Percentiles rank a stretch among this genome's conserved stretches.
These are phyloP conservation scores for Cryphonectria naterciae DNA, from an alignment of 2,329 filamentous ascomycete genomes.

Conservation along the genomic window DNA sequence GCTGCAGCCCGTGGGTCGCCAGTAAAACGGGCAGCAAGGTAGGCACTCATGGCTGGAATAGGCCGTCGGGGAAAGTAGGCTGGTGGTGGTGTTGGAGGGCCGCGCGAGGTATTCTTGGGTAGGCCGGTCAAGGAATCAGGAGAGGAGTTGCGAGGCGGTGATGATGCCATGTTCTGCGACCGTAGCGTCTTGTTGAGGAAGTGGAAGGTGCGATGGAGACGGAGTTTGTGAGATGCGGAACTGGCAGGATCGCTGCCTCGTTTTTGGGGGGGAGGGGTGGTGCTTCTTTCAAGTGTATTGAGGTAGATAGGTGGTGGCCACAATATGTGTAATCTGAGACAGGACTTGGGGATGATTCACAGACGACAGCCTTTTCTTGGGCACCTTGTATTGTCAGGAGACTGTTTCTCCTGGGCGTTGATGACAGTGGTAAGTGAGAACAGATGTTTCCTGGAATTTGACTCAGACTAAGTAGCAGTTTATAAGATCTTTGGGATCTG, in stretches of 20 bases:
- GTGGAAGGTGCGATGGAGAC: background rate
- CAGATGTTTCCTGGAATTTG: background rate
- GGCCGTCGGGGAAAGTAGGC: constrained; percentile 21
- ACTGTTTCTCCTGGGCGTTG: background rate
- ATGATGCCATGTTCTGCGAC: background rate
- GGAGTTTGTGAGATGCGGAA: background rate
- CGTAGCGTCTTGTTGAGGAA: background rate
- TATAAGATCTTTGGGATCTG: background rate
- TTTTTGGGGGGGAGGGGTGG: too few species aligned
- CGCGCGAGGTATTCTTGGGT: constrained; percentile 8
- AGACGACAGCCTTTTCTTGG: background rate
- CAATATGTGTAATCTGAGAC: background rate
- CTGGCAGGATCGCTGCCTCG: background rate
- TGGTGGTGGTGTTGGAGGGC: constrained; percentile 27
- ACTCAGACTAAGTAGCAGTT: background rate
- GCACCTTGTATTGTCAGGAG: background rate
- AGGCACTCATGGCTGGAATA: background rate
- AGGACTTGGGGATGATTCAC: background rate
- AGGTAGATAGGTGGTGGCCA: background rate
- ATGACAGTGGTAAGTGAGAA: background rate
- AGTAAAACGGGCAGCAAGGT: background rate
- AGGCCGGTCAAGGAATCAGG: constrained; percentile 17
- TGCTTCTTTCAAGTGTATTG: background rate
- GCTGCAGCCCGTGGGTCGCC: background rate
- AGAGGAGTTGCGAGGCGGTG: constrained; percentile 12